Conservation (phyloP, 345 rosid species). For the Eucalyptus marginata region DNA sequence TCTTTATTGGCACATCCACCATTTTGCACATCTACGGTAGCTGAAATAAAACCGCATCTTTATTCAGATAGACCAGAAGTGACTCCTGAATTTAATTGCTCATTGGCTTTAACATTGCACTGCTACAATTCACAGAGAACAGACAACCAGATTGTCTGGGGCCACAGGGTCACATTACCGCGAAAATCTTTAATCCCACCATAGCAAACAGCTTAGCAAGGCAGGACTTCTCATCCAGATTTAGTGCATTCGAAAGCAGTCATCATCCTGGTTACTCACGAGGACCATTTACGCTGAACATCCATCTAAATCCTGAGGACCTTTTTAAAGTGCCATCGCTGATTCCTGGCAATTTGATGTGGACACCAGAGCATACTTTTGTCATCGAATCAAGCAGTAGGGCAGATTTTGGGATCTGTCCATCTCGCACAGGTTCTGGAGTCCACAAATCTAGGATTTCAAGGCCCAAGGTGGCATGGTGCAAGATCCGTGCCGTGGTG, state of each 20-base stretch:
- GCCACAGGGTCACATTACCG: not conserved
- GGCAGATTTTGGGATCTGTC: not conserved
- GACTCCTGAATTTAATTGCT: not conserved
- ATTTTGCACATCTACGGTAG: not conserved
- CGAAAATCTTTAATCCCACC: not conserved
- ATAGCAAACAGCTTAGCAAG: not conserved
- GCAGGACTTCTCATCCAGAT: not conserved
- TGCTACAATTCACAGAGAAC: not conserved
- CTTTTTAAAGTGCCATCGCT: not conserved
- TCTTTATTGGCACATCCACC: not conserved
- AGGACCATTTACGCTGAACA: not conserved
- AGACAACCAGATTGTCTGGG: not conserved
- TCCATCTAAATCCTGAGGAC: not conserved
- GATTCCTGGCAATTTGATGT: not conserved
- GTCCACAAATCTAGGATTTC: conserved; percentile 6
- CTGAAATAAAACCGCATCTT: not conserved
- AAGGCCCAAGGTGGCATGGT: conserved; percentile 46
- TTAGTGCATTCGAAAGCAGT: not conserved
- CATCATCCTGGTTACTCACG: not conserved
- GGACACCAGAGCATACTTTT: not conserved
- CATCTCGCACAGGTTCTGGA: not conserved
- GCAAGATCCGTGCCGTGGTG: conserved; percentile 49
- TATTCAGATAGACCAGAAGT: not conserved
- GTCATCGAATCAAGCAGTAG: not conserved
- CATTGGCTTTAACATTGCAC: not conserved